Conservation (phyloP, 2,329 filamentous ascomycete species). For the Verticillium isaacii region DNA sequence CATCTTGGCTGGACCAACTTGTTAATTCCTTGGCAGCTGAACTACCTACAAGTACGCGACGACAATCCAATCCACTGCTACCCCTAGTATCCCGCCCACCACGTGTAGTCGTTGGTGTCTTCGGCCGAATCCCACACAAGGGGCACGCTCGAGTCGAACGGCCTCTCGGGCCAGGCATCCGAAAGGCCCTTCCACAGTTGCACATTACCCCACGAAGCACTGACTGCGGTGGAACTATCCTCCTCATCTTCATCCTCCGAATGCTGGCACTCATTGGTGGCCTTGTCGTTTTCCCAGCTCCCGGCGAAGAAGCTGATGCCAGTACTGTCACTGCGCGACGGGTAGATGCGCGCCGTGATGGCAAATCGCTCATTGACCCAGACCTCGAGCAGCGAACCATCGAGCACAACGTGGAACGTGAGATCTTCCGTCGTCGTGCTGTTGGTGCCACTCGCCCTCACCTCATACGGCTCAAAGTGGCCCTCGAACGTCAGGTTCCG, state of each 20-base stretch:
- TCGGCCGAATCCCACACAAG: slow-evolving; percentile 10
- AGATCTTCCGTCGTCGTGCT: slow-evolving; percentile 4
- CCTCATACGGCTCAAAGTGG: slow-evolving; percentile 11
- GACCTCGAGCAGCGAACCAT: slow-evolving; percentile 12
- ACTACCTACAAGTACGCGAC: not conserved
- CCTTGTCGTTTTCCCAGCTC: not conserved
- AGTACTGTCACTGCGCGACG: slow-evolving; percentile 12
- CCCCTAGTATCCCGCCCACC: slow-evolving; percentile 10
- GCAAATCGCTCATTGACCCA: slow-evolving; percentile 14
- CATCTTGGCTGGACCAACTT: not conserved
- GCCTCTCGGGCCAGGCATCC: slow-evolving; percentile 12
- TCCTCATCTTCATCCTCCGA: not conserved
- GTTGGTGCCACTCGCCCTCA: not conserved
- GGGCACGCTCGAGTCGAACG: slow-evolving; percentile 7
- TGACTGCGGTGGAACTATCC: not conserved
- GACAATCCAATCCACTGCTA: not conserved
- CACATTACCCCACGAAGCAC: slow-evolving; percentile 5
- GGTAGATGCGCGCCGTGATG: slow-evolving; percentile 12
- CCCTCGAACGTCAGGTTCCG: slow-evolving; percentile 10
- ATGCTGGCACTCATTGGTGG: not conserved
- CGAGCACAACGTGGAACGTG: slow-evolving; percentile 9
- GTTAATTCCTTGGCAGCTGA: not conserved
- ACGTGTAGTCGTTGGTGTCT: slow-evolving; percentile 11
- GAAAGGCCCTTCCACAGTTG: slow-evolving; percentile 10
- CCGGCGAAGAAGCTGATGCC: slow-evolving; percentile 11